Base-by-base conservation (phyloP, 2,329 filamentous ascomycete genomes). In the Karstenula rhodostoma region DNA sequence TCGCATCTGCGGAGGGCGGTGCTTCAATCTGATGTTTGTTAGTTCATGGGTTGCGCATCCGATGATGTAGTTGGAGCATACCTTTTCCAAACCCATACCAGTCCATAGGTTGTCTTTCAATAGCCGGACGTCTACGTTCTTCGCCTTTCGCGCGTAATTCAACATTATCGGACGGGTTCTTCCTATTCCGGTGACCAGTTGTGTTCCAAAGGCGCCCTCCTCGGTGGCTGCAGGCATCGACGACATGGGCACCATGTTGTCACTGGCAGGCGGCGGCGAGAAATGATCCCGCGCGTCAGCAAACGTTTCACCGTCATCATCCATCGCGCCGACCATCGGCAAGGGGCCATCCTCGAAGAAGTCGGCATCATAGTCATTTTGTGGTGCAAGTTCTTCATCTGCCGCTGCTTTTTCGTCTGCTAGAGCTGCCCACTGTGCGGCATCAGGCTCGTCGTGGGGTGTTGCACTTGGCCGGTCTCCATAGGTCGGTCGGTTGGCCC, bases 271-370 rank as follows among this genome's bases (percentile, higher is more conserved):
- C 5, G 85, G 85, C 1, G 91, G 90, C 0, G 90, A 91, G 75
- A 94, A 91, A 69, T 92, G 88, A 68, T 95, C 92, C 48, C 89
- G 83, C 32, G 92, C 92, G 76, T 95, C 92, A 4, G 91, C 90
- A 77, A 95, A 95, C 61, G 84, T 82, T 55, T 91, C 89, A 60
- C 85, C 83, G 53, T 91, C 89, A 35, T 91, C 90, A 44, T 90
- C 89, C 29, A 84, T 83, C 4, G 83, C 88, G 12, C 86, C 89
- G 1, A 86, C 82, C 69, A 92, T 86, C 1, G 89, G 89, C 65
- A 94, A 81, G 1, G 86, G 90, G 68, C 94, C 92, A 72, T 98
- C 95, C 71, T 95, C 90, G 82, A 98, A 99, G 85, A 98, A 99
- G 78, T 98, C 91, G 60, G 95, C 94, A 76, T 98, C 93, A 78